These are phyloP conservation scores for Aulographum hederae DNA, from an alignment of 2,329 filamentous ascomycete species.

Conservation along the genomic window DNA sequence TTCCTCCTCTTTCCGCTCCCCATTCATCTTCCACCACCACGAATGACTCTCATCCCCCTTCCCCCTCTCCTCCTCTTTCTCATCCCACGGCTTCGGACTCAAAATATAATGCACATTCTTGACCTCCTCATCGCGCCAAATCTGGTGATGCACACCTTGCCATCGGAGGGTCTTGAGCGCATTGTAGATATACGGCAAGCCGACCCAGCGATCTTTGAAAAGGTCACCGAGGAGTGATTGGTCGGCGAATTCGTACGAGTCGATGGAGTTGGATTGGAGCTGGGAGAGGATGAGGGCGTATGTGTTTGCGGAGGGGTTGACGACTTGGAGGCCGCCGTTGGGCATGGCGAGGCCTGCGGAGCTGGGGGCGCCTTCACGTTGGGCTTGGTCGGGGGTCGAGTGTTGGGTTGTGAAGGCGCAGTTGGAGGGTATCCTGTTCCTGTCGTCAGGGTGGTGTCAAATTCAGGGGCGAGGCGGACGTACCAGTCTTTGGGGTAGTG, in stretches of 20 bases:
- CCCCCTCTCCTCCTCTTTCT: constrained; percentile 18
- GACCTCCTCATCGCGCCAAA: constrained; percentile 41
- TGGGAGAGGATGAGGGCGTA: constrained; percentile 33
- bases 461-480: background rate
- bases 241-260: constrained; percentile 40
- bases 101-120: constrained; percentile 47
- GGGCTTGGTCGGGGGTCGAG: constrained; percentile 27
- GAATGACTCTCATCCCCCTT: constrained; percentile 26
- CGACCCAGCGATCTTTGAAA: constrained; percentile 38
- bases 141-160: constrained; percentile 35
- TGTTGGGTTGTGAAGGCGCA: constrained; percentile 45
- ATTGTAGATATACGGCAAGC: constrained; percentile 42
- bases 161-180: constrained; percentile 40
- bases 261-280: constrained; percentile 25
- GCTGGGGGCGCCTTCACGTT: constrained; percentile 29
- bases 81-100: constrained; percentile 45
- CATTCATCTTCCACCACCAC: constrained; percentile 40
- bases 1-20: constrained; percentile 29
- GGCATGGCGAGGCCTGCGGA: constrained; percentile 36
- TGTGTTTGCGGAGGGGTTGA: constrained; percentile 34
- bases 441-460: background rate
- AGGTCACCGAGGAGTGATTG: constrained; percentile 39
- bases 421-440: constrained; percentile 31
- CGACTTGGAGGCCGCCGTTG: constrained; percentile 42
- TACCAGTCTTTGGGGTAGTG: constrained; percentile 66